Evolutionary conservation across 352 stramenopile species (phyloP).

Genomic region (Phytophthora tubulina): DNA sequence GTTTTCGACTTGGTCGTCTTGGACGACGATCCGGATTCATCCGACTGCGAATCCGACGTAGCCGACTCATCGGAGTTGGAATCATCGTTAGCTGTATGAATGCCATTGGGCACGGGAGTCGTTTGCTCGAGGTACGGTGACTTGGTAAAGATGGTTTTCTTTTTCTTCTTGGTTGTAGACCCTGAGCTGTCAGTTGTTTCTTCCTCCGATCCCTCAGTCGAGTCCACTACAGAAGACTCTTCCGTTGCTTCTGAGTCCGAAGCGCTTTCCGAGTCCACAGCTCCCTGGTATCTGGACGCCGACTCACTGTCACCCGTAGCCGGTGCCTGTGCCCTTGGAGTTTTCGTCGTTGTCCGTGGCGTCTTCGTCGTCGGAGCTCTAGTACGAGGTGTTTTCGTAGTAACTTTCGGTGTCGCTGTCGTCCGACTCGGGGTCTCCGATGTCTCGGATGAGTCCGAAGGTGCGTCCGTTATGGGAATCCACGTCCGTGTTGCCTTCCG

Average conservation of each 20-base stretch:
- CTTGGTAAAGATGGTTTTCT: conserved; percentile 42
- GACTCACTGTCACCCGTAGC: conserved; percentile 18
- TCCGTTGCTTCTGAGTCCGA: conserved; percentile 22
- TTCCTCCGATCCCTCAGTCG: conserved; percentile 6
- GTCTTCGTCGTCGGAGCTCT: conserved; percentile 30
- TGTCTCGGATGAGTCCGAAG: conserved; percentile 27
- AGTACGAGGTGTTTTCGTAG: conserved; percentile 26
- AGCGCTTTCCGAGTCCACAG: conserved; percentile 6
- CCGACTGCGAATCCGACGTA: conserved; percentile 14
- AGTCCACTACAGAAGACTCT: not conserved
- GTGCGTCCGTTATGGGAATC: conserved; percentile 36
- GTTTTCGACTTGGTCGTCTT: conserved; percentile 15
- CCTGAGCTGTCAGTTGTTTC: conserved; percentile 11
- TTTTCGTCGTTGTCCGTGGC: conserved; percentile 11
- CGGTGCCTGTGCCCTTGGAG: conserved; percentile 18
- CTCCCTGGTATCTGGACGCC: conserved; percentile 21
- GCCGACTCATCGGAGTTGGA: conserved; percentile 19
- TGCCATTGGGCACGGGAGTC: conserved; percentile 46
- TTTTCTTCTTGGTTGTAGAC: conserved; percentile 34
- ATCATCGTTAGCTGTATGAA: conserved; percentile 28
- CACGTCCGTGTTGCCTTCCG: conserved; percentile 23
- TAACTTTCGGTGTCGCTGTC: conserved; percentile 28
- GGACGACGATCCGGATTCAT: conserved; percentile 20
- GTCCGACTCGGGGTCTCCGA: conserved; percentile 20
- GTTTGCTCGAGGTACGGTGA: conserved; percentile 43